Evolutionary conservation across 805 yeast genomes (phyloP).

Genomic region (Schwanniomyces sp.): DNA sequence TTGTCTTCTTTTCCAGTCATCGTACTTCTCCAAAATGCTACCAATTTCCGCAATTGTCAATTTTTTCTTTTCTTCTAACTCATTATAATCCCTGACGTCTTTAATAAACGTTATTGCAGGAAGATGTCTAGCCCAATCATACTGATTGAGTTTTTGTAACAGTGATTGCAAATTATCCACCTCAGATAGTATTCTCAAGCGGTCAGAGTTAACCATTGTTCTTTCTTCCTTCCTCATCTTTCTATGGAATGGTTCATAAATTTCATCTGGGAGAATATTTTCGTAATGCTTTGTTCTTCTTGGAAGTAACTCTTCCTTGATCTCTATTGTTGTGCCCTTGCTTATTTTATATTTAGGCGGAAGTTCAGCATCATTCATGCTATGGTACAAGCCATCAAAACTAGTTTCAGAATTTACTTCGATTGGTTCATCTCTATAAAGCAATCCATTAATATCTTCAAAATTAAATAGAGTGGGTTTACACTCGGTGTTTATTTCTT

Average conservation of each 20-base stretch:
- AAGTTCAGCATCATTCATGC: slow-evolving; percentile 10
- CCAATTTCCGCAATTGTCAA: slow-evolving; percentile 52
- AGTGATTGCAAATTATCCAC: slow-evolving; percentile 54
- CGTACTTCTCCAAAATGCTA: slow-evolving; percentile 36
- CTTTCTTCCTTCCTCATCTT: slow-evolving; percentile 66
- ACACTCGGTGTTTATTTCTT: slow-evolving; percentile 7
- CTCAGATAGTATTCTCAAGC: slow-evolving; percentile 52
- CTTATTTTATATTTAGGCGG: slow-evolving; percentile 5
- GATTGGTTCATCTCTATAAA: slow-evolving; percentile 19
- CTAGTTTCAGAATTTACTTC: slow-evolving; percentile 6
- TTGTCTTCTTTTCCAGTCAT: slow-evolving; percentile 36
- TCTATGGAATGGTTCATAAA: slow-evolving; percentile 50
- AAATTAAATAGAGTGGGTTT: slow-evolving; percentile 30
- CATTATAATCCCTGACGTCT: slow-evolving; percentile 47
- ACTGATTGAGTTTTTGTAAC: slow-evolving; percentile 35
- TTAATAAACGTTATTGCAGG: slow-evolving; percentile 50
- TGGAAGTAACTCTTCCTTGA: slow-evolving; percentile 13
- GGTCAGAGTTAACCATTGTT: slow-evolving; percentile 55
- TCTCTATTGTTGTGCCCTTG: slow-evolving; percentile 8
- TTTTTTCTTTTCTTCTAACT: slow-evolving; percentile 49
- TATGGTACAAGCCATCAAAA: slow-evolving; percentile 10
- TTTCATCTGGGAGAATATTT: slow-evolving; percentile 47
- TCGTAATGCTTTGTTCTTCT: slow-evolving; percentile 16
- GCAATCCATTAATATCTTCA: slow-evolving; percentile 27
- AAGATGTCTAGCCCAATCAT: slow-evolving; percentile 49